A percentile compares a stretch with the other conserved stretches of the same genome.
Conservation (phyloP, 306 rosid species). For the Begonia loranthoides region DNA sequence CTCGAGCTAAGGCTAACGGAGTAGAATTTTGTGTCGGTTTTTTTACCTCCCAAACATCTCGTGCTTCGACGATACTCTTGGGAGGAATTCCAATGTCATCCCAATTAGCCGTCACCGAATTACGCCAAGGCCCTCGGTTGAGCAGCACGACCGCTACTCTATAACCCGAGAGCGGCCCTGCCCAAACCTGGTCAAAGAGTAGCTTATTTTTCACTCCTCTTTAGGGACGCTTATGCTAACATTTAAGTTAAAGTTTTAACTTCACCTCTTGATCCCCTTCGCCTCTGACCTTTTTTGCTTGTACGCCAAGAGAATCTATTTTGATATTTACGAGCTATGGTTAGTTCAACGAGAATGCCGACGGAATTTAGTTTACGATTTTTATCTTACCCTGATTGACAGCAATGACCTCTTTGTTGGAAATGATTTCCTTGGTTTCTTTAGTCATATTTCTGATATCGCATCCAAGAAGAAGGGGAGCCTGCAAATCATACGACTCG, state of each 20-base stretch:
- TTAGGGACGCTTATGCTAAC: too few species aligned
- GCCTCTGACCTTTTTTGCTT: conserved; percentile 74
- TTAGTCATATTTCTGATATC: conserved; percentile 57
- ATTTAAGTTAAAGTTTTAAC: neutral
- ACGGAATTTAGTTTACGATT: neutral
- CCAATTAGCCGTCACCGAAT: conserved; percentile 45
- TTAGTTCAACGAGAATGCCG: neutral
- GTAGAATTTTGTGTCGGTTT: neutral
- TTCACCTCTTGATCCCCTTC: conserved; percentile 73
- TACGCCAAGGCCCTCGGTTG: conserved; percentile 32
- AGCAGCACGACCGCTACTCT: conserved; percentile 51
- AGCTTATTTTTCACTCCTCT: neutral
- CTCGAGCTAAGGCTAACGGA: neutral
- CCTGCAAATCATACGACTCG: conserved; percentile 21
- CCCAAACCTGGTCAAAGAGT: conserved; percentile 54
- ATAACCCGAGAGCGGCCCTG: conserved; percentile 68
- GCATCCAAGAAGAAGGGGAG: conserved; percentile 92
- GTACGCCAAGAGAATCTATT: conserved; percentile 68
- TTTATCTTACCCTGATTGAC: conserved; percentile 64
- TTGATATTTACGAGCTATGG: neutral
- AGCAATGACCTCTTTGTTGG: conserved; percentile 65
- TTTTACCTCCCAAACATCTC: conserved; percentile 85
- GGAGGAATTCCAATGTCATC: conserved; percentile 73
- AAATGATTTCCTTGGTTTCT: conserved; percentile 47
- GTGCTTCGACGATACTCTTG: conserved; percentile 41